Conservation (phyloP, 2,329 filamentous ascomycete genomes). For the Beauveria pseudobassiana region DNA sequence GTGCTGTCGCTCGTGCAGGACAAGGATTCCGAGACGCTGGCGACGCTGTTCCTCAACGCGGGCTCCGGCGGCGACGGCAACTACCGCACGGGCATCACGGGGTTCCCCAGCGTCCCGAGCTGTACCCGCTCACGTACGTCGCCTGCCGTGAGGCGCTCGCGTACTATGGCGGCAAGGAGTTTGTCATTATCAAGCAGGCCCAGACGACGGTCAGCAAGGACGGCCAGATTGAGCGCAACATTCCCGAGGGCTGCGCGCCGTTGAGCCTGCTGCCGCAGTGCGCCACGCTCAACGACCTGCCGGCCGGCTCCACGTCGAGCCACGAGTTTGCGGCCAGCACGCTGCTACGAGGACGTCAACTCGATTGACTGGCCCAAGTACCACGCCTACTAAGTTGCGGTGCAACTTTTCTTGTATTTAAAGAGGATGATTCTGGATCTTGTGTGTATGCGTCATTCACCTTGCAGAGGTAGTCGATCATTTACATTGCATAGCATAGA, state of each 20-base stretch:
- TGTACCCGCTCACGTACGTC: slow-evolving; percentile 28
- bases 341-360: slow-evolving; percentile 35
- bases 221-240: slow-evolving; percentile 16
- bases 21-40: slow-evolving; percentile 26
- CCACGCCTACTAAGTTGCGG: not conserved
- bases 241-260: slow-evolving; percentile 34
- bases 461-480: not conserved
- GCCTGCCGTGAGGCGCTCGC: slow-evolving; percentile 35
- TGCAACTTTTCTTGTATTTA: too few relatives aligned
- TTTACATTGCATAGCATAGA: not conserved
- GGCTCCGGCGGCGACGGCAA: slow-evolving; percentile 30
- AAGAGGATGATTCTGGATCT: too few relatives aligned
- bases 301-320: slow-evolving; percentile 27
- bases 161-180: slow-evolving; percentile 32
- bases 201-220: slow-evolving; percentile 18
- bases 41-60: slow-evolving; percentile 21
- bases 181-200: slow-evolving; percentile 32
- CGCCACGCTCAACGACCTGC: slow-evolving; percentile 19
- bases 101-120: slow-evolving; percentile 27
- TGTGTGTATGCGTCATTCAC: not conserved
- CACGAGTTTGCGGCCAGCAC: slow-evolving; percentile 32
- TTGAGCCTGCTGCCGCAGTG: slow-evolving; percentile 11
- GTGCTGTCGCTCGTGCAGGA: slow-evolving; percentile 26
- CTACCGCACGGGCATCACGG: slow-evolving; percentile 19
- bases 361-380: slow-evolving; percentile 27